Evolutionary conservation across 202 grass and related monocot species (phyloP).

Genomic region (Brachypodium distachyon): DNA sequence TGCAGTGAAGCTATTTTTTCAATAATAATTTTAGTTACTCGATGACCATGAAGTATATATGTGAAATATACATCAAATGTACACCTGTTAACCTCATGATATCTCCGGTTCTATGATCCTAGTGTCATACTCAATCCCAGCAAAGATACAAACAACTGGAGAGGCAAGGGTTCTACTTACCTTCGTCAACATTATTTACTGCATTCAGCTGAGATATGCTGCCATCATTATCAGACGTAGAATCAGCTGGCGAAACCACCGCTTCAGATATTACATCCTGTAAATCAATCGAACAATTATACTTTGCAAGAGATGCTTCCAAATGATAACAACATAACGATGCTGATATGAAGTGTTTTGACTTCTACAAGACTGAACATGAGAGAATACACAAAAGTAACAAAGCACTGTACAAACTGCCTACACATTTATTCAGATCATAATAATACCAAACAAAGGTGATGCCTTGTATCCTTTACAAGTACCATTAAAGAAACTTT

Average conservation of each 20-base stretch:
- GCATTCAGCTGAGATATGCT: constrained; percentile 24
- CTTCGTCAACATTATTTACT: constrained; percentile 30
- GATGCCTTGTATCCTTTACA: not conserved
- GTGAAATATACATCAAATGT: not conserved
- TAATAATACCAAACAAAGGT: not conserved
- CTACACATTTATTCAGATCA: not conserved
- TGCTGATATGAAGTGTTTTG: not conserved
- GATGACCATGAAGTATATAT: not conserved
- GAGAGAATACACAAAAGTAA: not conserved
- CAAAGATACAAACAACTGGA: not conserved
- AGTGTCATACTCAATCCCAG: not conserved
- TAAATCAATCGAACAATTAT: constrained; percentile 1
- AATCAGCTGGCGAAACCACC: constrained; percentile 26
- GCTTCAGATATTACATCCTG: constrained; percentile 44
- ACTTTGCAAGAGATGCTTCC: not conserved
- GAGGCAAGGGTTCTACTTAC: constrained; percentile 4
- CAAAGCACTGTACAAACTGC: not conserved
- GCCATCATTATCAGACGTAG: constrained; percentile 14
- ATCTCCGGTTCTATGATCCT: not conserved
- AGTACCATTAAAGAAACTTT: not conserved
- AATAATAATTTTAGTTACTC: not conserved
- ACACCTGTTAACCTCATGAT: not conserved
- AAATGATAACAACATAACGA: not conserved
- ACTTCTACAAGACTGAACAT: not conserved
- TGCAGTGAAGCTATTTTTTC: not conserved